phyloP scores from a whole-genome alignment of 202 grass and related monocot genomes.

The Cymbopogon flexuosus region DNA sequence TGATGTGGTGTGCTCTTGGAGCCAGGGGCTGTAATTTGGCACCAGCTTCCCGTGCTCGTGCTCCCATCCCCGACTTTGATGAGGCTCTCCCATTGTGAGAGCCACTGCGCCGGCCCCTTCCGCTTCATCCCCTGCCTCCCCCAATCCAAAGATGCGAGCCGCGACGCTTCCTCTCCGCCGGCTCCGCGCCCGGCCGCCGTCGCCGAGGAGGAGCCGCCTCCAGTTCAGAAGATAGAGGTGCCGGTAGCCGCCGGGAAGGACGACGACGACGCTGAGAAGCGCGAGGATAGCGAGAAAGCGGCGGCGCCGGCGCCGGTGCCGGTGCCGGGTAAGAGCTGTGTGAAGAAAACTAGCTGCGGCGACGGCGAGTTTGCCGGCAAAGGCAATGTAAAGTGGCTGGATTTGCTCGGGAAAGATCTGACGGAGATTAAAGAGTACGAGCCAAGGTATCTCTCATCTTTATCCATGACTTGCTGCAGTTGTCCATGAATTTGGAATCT shows the following conservation, averaged over 20 bases:
- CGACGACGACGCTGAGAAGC: neutral
- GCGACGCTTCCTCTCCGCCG: constrained; percentile 20
- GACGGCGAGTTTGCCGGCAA: constrained; percentile 36
- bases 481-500: neutral
- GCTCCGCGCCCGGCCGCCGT: constrained; percentile 3
- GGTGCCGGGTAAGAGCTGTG: constrained; percentile 48
- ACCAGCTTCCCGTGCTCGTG: constrained; percentile 31
- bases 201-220: constrained; percentile 32
- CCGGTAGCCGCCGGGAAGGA: constrained; percentile 17
- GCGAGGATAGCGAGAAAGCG: constrained; percentile 14
- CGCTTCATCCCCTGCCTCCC: constrained; percentile 51
- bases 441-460: constrained; percentile 51
- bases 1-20: constrained; percentile 45
- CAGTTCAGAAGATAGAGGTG: constrained; percentile 36
- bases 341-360: constrained; percentile 53
- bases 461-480: constrained; percentile 11
- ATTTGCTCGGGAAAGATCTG: constrained; percentile 85
- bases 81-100: constrained; percentile 77
- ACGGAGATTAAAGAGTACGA: constrained; percentile 72
- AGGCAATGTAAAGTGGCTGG: constrained; percentile 79
- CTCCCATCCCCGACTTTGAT: constrained; percentile 47
- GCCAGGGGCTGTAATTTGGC: constrained; percentile 21
- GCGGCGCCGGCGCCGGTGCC: constrained; percentile 10
- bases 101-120: constrained; percentile 48
- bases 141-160: constrained; percentile 47